Evolutionary conservation across 2,329 filamentous ascomycete species (phyloP), one percentile per base, ranked within the genome.

Genomic region (Penicillium janthinellum): DNA sequence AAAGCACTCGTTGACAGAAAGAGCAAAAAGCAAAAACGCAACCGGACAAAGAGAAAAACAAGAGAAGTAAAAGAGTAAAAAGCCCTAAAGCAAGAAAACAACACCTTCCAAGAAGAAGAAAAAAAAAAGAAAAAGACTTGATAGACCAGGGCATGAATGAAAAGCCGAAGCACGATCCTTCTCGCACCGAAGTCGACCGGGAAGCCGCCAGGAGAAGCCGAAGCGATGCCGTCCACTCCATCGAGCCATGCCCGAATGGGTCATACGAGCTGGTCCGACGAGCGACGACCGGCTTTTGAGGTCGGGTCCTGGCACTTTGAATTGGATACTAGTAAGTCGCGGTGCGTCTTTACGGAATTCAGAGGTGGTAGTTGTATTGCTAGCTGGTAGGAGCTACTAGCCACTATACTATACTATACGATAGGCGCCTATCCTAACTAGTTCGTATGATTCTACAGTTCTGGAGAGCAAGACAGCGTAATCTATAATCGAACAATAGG

Each of bases 171-270:
- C 35, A 17, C 34, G 15, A 50, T 22, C 31, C 51, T 56, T 58
- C 20, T 37, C 44, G 22, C 37, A 56, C 42, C 25, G 39, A 61
- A 34, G 39, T 47, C 44, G 52, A 55, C 31, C 54, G 62, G 60
- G 57, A 60, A 41, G 59, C 37, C 56, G 52, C 50, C 45, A 12
- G 50, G 39, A 49, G n/a, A 51, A 54, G 52, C 64, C 63, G 64
- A 56, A 56, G 54, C 38, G 54, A 44, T 56, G 38, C 57, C 54
- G 51, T 22, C 22, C 22, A 22, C 22, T 22, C 22, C 3, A 22
- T 22, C 22, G 22, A 22, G 22, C 22, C 22, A 3, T 22, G 22
- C 22, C 22, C 22, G 22, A 39, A 39, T 2, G 6, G 35, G 34
- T 51, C 51, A 37, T 47, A 41, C 45, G 11, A 39, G 15, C 1